These are phyloP conservation scores for Arthrobotrys sphaeroides DNA, from an alignment of 2,329 filamentous ascomycete genomes.

Conservation along the genomic window DNA sequence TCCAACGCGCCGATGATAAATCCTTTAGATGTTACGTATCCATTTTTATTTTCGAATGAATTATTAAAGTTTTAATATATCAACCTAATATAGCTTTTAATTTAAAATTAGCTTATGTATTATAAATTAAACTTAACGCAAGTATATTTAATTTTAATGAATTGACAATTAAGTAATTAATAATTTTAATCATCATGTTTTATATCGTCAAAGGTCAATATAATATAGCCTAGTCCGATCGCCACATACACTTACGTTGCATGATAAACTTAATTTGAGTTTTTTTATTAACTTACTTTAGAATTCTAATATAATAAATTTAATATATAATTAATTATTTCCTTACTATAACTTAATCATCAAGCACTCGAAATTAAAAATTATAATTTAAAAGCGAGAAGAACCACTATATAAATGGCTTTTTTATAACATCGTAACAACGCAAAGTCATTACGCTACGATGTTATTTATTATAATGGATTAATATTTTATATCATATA, in stretches of 20 bases:
- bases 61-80: conserved; percentile 6
- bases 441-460: background rate
- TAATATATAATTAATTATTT: conserved; percentile 2
- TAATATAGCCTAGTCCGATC: conserved; percentile 9
- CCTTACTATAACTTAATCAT: conserved; percentile 10
- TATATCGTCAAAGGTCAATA: conserved; percentile 3
- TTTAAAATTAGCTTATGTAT: conserved; percentile 5
- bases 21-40: background rate
- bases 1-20: background rate
- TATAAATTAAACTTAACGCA: background rate
- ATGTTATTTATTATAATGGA: conserved; percentile 28
- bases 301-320: background rate
- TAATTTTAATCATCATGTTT: conserved; percentile 15
- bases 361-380: conserved; percentile 6
- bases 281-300: conserved; percentile 4
- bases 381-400: conserved; percentile 21
- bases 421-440: conserved; percentile 8
- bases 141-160: conserved; percentile 16
- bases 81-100: background rate
- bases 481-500: conserved; percentile 28
- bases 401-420: conserved; percentile 16
- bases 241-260: conserved; percentile 2
- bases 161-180: conserved; percentile 15
- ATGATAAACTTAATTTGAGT: conserved; percentile 7
- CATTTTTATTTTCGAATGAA: conserved; percentile 4